Evolutionary conservation across 352 stramenopile genomes (phyloP).

Genomic region (Phytophthora vignae): DNA sequence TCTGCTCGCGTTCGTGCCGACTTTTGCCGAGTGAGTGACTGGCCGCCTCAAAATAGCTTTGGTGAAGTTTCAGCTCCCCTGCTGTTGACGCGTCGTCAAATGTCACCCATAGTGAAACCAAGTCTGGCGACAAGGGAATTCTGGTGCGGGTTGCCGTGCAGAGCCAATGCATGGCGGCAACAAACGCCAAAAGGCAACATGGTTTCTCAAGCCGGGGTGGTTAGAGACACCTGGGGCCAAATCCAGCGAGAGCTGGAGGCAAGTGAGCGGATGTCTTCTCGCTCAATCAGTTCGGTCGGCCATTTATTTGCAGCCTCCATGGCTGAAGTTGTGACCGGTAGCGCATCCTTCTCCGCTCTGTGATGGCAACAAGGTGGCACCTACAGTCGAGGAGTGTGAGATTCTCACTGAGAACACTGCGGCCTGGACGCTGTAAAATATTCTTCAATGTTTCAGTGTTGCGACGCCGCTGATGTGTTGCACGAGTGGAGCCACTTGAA

Average conservation of each 20-base stretch:
- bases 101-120: slow-evolving; percentile 23
- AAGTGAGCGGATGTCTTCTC: slow-evolving; percentile 1
- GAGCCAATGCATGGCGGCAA: slow-evolving; percentile 2
- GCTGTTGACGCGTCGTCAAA: slow-evolving; percentile 27
- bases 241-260: slow-evolving; percentile 14
- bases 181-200: background rate
- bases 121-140: slow-evolving; percentile 4
- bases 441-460: slow-evolving; percentile 20
- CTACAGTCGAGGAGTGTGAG: background rate
- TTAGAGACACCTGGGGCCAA: slow-evolving; percentile 20
- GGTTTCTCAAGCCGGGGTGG: slow-evolving; percentile 2
- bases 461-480: slow-evolving; percentile 23
- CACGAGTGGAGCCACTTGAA: slow-evolving; percentile 25
- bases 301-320: background rate
- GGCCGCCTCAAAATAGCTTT: slow-evolving; percentile 23
- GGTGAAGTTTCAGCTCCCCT: slow-evolving; percentile 15
- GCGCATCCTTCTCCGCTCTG: background rate
- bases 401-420: background rate
- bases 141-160: slow-evolving; percentile 29
- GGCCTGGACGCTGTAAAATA: background rate
- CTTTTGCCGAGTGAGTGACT: slow-evolving; percentile 14
- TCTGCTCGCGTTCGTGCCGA: background rate
- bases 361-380: slow-evolving; percentile 3
- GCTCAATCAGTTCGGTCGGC: background rate
- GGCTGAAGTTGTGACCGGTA: slow-evolving; percentile 7